Percentiles rank a stretch among this genome's conserved stretches.
Conservation (phyloP, 495 filamentous ascomycete genomes). For the Penicillium odoratum region DNA sequence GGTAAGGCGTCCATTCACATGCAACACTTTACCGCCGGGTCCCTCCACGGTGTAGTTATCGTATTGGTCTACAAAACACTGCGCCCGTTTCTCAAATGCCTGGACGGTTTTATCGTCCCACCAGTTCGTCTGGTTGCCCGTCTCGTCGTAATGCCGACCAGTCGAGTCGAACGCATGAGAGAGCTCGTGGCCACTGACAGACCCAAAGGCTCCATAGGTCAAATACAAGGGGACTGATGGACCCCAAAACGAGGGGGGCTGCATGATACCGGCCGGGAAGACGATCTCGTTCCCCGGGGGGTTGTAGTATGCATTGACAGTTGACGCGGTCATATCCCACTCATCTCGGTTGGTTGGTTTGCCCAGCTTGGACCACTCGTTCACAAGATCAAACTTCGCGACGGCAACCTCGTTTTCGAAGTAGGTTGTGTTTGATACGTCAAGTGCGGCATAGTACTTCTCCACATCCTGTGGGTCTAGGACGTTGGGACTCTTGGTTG, state of each 20-base stretch:
- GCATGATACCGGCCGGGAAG: slow-evolving; percentile 74
- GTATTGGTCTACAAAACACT: slow-evolving; percentile 74
- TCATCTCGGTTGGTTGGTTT: slow-evolving; percentile 62
- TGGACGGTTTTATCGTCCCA: slow-evolving; percentile 66
- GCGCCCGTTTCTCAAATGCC: slow-evolving; percentile 60
- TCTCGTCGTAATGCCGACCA: slow-evolving; percentile 66
- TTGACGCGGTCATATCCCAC: slow-evolving; percentile 63
- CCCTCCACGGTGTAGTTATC: slow-evolving; percentile 59
- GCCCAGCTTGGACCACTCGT: slow-evolving; percentile 58
- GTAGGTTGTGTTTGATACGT: slow-evolving; percentile 52
- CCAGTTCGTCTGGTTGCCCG: slow-evolving; percentile 68
- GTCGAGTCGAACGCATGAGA: slow-evolving; percentile 73
- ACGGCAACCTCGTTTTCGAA: slow-evolving; percentile 62
- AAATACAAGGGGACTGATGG: slow-evolving; percentile 62
- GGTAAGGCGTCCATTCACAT: slow-evolving; percentile 68
- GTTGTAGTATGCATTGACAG: slow-evolving; percentile 67
- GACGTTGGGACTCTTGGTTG: slow-evolving; percentile 64
- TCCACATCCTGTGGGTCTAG: slow-evolving; percentile 56
- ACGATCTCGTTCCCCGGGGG: slow-evolving; percentile 66
- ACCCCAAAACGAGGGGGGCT: slow-evolving; percentile 65
- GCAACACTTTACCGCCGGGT: slow-evolving; percentile 52
- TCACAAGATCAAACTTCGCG: slow-evolving; percentile 43
- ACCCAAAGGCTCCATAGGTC: slow-evolving; percentile 69
- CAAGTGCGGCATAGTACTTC: slow-evolving; percentile 57
- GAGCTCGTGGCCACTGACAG: slow-evolving; percentile 72